Evolutionary conservation across 257 asterid species (phyloP).

Genomic region (Nicotiana attenuata): DNA sequence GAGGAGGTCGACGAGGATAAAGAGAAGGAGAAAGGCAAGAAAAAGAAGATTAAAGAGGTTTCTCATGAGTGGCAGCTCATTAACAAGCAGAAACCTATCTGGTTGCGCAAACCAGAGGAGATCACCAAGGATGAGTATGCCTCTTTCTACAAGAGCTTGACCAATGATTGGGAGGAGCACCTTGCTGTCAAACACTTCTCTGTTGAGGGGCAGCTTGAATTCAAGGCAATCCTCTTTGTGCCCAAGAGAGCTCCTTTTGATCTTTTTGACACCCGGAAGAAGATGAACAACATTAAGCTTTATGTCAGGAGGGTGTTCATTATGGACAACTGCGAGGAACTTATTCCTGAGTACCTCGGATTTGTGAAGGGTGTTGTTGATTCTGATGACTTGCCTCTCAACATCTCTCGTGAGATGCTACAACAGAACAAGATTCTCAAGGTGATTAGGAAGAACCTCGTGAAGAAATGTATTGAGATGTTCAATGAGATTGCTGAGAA

Average conservation of each 20-base stretch:
- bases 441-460: constrained; percentile 72
- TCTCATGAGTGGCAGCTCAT: constrained; percentile 70
- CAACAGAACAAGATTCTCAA: constrained; percentile 79
- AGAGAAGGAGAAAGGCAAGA: constrained; percentile 57
- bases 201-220: constrained; percentile 82
- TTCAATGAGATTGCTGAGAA: constrained; percentile 73
- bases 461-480: constrained; percentile 85
- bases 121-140: constrained; percentile 78
- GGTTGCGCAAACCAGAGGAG: constrained; percentile 83
- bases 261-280: constrained; percentile 66
- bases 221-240: constrained; percentile 73
- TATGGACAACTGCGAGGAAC: constrained; percentile 78
- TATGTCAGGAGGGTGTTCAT: constrained; percentile 75
- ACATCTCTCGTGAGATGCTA: constrained; percentile 71
- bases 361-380: constrained; percentile 77
- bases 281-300: constrained; percentile 71
- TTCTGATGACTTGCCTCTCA: constrained; percentile 73
- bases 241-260: constrained; percentile 80
- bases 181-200: constrained; percentile 84
- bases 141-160: constrained; percentile 73
- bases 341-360: constrained; percentile 68
- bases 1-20: constrained; percentile 75
- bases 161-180: constrained; percentile 85
- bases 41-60: constrained; percentile 77
- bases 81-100: constrained; percentile 78